Base-by-base conservation (phyloP, 73 alveolate genomes). In the Diophrys appendiculata region DNA sequence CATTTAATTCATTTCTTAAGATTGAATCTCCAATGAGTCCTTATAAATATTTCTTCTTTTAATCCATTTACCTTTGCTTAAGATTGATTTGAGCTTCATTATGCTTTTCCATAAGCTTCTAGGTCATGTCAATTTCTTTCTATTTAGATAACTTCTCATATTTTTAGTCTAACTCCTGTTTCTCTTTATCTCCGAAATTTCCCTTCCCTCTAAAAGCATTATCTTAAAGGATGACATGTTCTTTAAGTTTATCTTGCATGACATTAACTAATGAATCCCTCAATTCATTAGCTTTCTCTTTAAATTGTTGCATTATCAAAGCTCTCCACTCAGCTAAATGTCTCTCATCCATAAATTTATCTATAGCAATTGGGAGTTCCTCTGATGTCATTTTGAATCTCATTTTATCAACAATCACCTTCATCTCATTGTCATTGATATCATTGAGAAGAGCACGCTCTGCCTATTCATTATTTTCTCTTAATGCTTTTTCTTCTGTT, bases 291-390 rank as follows among this genome's bases (percentile, higher is more conserved):
- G 88, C 77, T 64, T 85, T 85, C 55, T 77, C 67, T 31, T 85
- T 73, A 68, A 77, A 78, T 53, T 76, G 71, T 29, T 52, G 54
- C 69, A 72, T 70, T 1, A 85, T 68, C 32, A 85, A n/a, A 33
- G 69, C 88, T 31, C 52, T 67, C n/a, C 78, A 73, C 67, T 85
- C 92, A 31, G 68, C 77, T 76, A 76, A 67, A 26, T 85, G 84
- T 68, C 76, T 85, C 43, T 78, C 92, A 70, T 85, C 92, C 2
- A 85, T 71, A 56, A 77, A 75, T 43, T 82, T 77, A 29, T 85
- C 88, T n/a, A 85, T 83, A 30, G 92, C 92, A 70, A 52, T 76
- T 8, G 92, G 92, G 24, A 85, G 54, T 78, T 85, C 92, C 64
- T 85, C 88, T 26, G 53, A 69, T 24, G 88, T 72, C 30, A 85